phyloP scores from a whole-genome alignment of 805 yeast genomes.

The Cyberlindnera mrakii region DNA sequence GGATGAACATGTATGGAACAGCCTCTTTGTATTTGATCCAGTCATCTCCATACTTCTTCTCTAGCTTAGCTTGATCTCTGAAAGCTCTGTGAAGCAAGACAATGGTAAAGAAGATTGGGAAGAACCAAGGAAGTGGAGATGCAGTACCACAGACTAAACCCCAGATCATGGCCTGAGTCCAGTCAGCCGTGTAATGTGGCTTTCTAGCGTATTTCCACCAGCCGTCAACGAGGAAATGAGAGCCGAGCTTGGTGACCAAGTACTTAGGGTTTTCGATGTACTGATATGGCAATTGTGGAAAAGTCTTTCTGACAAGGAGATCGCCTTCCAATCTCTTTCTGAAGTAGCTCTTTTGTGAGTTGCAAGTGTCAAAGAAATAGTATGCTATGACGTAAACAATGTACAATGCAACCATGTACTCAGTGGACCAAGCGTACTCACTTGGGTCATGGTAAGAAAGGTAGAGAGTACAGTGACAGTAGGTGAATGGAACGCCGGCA shows the following conservation, averaged over 20 bases:
- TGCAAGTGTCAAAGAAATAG: slow-evolving; percentile 90
- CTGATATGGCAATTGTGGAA: slow-evolving; percentile 89
- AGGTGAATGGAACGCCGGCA: slow-evolving; percentile 98
- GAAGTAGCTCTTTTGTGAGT: slow-evolving; percentile 92
- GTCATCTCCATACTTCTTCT: slow-evolving; percentile 85
- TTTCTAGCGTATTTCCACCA: slow-evolving; percentile 94
- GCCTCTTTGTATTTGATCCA: slow-evolving; percentile 82
- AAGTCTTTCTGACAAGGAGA: slow-evolving; percentile 66
- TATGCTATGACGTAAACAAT: slow-evolving; percentile 61
- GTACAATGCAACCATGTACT: slow-evolving; percentile 53
- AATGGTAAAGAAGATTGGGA: slow-evolving; percentile 82
- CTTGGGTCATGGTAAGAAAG: slow-evolving; percentile 77
- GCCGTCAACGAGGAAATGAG: slow-evolving; percentile 82
- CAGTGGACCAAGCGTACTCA: slow-evolving; percentile 70
- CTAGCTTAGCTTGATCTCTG: slow-evolving; percentile 84
- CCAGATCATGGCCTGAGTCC: slow-evolving; percentile 84
- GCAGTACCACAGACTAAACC: slow-evolving; percentile 83
- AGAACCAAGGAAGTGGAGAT: slow-evolving; percentile 93
- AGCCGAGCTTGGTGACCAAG: slow-evolving; percentile 80
- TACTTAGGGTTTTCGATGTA: slow-evolving; percentile 78
- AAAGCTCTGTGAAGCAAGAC: slow-evolving; percentile 84
- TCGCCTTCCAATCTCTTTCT: slow-evolving; percentile 83
- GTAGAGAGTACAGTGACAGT: slow-evolving; percentile 88
- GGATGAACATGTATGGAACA: slow-evolving; percentile 91
- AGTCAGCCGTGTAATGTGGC: slow-evolving; percentile 93